Conservation (phyloP, 768 basidiomycete species). For the Glaciozyma antarctica region DNA sequence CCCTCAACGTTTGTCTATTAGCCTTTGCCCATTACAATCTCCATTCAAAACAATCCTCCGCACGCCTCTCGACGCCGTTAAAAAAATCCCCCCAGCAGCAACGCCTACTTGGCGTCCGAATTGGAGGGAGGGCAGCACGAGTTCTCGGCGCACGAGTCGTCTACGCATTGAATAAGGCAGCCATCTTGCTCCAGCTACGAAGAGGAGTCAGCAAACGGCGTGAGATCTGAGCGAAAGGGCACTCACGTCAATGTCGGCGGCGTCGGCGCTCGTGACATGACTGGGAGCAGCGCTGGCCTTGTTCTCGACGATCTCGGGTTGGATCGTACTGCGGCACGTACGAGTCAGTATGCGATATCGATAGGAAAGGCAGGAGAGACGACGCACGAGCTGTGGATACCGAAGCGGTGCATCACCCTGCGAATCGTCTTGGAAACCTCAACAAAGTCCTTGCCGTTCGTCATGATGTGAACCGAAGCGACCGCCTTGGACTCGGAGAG, state of each 20-base stretch:
- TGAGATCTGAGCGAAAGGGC: background rate
- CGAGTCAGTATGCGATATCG: background rate
- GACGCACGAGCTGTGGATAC: conserved; percentile 64
- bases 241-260: background rate
- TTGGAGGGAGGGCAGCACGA: conserved; percentile 27
- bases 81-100: no score
- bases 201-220: background rate
- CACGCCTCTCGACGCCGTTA: no score
- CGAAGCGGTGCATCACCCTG: conserved; percentile 72
- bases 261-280: background rate
- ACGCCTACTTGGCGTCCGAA: no score
- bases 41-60: no score
- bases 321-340: conserved; percentile 29
- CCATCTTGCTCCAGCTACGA: conserved; percentile 14
- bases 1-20: no score
- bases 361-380: background rate
- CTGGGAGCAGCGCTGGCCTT: background rate
- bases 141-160: conserved; percentile 24
- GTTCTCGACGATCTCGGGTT: conserved; percentile 29
- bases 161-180: conserved; percentile 30
- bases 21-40: no score
- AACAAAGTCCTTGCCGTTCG: conserved; percentile 83
- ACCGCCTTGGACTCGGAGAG: conserved; percentile 90
- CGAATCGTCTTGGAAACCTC: conserved; percentile 73
- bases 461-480: conserved; percentile 88